Percentiles rank a stretch among this genome's conserved stretches.
Evolutionary conservation across 83 land plant species (phyloP).

Genomic region (Diphasiastrum complanatum): DNA sequence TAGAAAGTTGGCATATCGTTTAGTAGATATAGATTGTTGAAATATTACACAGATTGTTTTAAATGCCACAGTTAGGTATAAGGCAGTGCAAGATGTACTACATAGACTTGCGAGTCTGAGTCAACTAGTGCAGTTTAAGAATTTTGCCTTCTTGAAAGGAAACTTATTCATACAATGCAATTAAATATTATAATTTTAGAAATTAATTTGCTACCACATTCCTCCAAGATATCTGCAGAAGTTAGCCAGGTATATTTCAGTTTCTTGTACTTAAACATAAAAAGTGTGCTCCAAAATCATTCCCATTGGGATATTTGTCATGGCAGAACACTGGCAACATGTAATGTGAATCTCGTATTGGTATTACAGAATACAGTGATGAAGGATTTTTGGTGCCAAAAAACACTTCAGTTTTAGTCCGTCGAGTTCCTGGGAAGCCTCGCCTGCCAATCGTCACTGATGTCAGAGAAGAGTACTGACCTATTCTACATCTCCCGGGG

Average conservation of each 20-base stretch:
- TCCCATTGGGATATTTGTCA: background rate
- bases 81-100: too few relatives aligned
- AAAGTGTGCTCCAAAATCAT: background rate
- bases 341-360: background rate
- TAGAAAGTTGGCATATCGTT: background rate
- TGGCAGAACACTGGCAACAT: background rate
- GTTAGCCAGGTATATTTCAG: background rate
- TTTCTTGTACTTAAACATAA: background rate
- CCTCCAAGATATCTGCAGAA: background rate
- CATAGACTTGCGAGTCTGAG: too few relatives aligned
- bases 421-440: background rate
- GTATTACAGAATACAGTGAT: background rate
- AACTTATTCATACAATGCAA: too few relatives aligned
- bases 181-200: too few relatives aligned
- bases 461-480: background rate
- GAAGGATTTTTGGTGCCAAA: background rate
- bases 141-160: too few relatives aligned
- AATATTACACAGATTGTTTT: background rate
- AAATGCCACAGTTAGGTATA: background rate
- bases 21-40: background rate
- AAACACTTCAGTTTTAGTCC: background rate
- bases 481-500: background rate
- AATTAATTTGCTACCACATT: too few relatives aligned
- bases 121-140: too few relatives aligned
- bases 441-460: background rate